Evolutionary conservation across 768 basidiomycete species (phyloP).

Genomic region (Boletellus ananiceps): DNA sequence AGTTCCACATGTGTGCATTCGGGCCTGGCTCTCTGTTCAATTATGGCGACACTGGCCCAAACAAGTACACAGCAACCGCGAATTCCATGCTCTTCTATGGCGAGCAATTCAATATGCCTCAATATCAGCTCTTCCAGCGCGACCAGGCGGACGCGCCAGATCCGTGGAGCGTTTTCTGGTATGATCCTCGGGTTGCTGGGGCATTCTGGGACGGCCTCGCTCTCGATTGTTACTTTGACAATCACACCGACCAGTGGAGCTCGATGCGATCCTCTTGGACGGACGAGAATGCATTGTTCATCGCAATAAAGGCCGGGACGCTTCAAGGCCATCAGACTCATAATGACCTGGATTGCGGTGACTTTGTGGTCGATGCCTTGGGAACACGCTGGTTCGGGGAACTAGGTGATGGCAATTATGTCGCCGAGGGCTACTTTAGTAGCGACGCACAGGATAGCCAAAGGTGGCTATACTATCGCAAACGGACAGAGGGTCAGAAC

Average conservation of each 20-base stretch:
- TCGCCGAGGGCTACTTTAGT: slow-evolving; percentile 71
- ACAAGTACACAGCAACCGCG: slow-evolving; percentile 93
- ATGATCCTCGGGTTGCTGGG: slow-evolving; percentile 74
- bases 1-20: slow-evolving; percentile 85
- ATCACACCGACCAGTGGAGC: slow-evolving; percentile 74
- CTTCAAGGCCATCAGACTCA: slow-evolving; percentile 87
- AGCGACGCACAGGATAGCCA: slow-evolving; percentile 61
- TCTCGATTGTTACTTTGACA: slow-evolving; percentile 80
- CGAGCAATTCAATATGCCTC: slow-evolving; percentile 59
- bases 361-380: slow-evolving; percentile 92
- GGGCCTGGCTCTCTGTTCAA: slow-evolving; percentile 86
- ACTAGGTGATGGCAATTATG: slow-evolving; percentile 85
- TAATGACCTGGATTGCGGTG: slow-evolving; percentile 90
- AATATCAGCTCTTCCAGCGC: slow-evolving; percentile 85
- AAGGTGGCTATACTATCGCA: slow-evolving; percentile 93
- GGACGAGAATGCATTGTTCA: slow-evolving; percentile 72
- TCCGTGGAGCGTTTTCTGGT: slow-evolving; percentile 92
- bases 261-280: slow-evolving; percentile 94
- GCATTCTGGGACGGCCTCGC: slow-evolving; percentile 89
- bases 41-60: slow-evolving; percentile 61
- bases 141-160: slow-evolving; percentile 80
- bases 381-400: slow-evolving; percentile 95
- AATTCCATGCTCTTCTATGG: slow-evolving; percentile 83
- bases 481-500: slow-evolving; percentile 97
- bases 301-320: slow-evolving; percentile 85